Evolutionary conservation across 371 early-diverging fungal species (phyloP).

Genomic region (Choanephora cucurbitarum): DNA sequence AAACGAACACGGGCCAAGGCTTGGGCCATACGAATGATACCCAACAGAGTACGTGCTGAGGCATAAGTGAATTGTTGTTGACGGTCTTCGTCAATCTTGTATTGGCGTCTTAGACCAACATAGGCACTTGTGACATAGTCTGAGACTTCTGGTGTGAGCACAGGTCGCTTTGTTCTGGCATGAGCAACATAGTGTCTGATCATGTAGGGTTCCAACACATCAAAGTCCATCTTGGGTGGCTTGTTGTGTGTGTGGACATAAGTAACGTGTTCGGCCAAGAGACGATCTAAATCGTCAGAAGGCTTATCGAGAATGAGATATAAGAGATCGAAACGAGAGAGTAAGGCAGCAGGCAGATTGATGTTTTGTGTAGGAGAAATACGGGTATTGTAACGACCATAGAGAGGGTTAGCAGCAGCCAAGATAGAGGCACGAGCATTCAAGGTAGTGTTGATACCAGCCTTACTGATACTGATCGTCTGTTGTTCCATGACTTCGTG

Average conservation of each 20-base stretch:
- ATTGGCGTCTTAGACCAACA: conserved; percentile 76
- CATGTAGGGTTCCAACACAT: conserved; percentile 67
- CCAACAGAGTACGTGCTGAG: conserved; percentile 86
- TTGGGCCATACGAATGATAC: conserved; percentile 91
- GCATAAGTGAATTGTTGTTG: conserved; percentile 63
- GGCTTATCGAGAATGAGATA: conserved; percentile 90
- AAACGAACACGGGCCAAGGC: conserved; percentile 90
- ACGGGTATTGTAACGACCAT: conserved; percentile 84
- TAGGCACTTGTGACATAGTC: conserved; percentile 91
- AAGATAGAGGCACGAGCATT: conserved; percentile 91
- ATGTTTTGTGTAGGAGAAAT: conserved; percentile 90
- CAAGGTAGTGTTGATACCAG: conserved; percentile 92
- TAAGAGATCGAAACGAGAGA: conserved; percentile 97
- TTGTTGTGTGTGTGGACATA: conserved; percentile 87
- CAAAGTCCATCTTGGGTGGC: conserved; percentile 71
- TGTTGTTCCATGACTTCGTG: conserved; percentile 99
- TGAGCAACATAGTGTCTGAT: conserved; percentile 88
- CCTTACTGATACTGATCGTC: conserved; percentile 90
- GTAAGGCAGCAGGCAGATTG: conserved; percentile 93
- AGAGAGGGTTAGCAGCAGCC: conserved; percentile 90
- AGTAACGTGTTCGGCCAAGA: conserved; percentile 89
- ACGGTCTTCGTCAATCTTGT: conserved; percentile 65
- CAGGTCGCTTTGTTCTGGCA: conserved; percentile 76
- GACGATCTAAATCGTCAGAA: conserved; percentile 70
- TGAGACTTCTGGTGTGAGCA: conserved; percentile 73